Evolutionary conservation across 176 grass and related monocot genomes (phyloP).

Genomic region (Echinochloa phyllopogon): DNA sequence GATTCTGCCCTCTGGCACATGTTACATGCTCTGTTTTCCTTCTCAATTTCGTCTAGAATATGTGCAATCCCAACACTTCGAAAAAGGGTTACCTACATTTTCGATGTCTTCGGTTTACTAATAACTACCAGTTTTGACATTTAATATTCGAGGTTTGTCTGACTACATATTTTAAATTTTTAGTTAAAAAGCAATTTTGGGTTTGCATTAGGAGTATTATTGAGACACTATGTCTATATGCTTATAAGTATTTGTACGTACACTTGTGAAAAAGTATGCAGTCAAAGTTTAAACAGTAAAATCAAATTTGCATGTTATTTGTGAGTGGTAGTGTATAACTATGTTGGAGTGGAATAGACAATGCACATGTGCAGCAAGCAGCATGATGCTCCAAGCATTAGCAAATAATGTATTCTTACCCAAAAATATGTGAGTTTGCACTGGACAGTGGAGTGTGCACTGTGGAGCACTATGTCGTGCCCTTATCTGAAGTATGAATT

Average conservation of each 20-base stretch:
- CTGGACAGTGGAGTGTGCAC: neutral
- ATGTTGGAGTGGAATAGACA: neutral
- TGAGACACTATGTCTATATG: neutral
- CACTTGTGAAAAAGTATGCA: neutral
- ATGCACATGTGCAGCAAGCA: neutral
- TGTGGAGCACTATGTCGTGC: slow-evolving; percentile 2
- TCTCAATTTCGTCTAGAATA: slow-evolving; percentile 4
- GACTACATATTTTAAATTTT: neutral
- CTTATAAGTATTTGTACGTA: neutral
- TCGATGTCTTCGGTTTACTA: neutral
- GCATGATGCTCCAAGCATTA: slow-evolving; percentile 14
- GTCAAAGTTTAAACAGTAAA: slow-evolving; percentile 3
- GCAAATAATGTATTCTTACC: neutral
- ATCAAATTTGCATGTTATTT: slow-evolving; percentile 6
- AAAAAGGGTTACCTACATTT: neutral
- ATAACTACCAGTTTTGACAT: neutral
- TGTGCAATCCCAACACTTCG: slow-evolving; percentile 3
- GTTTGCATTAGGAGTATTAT: neutral
- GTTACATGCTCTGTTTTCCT: neutral
- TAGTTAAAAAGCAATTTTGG: neutral
- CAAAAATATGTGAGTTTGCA: slow-evolving; percentile 11
- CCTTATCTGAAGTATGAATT: slow-evolving; percentile 20
- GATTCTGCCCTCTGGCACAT: slow-evolving; percentile 4
- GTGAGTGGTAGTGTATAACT: neutral
- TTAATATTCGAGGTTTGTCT: neutral